These are phyloP conservation scores for Myotisia sp. DNA, from an alignment of 2,329 filamentous ascomycete genomes.

Conservation along the genomic window DNA sequence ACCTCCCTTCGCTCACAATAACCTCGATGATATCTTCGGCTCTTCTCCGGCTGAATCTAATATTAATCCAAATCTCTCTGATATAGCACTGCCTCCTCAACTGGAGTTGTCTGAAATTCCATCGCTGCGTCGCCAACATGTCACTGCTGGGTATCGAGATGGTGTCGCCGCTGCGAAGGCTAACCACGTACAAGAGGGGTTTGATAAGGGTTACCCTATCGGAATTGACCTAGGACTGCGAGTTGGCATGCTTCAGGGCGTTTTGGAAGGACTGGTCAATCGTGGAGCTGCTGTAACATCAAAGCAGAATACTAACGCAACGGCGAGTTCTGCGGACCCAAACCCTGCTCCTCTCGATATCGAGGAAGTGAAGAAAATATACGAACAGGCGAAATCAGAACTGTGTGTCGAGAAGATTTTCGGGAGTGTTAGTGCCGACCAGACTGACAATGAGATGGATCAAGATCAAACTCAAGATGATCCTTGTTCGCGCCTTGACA, in stretches of 20 bases:
- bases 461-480: constrained; percentile 3
- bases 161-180: constrained; percentile 66
- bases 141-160: constrained; percentile 80
- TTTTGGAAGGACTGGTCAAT: constrained; percentile 54
- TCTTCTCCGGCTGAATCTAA: constrained; percentile 23
- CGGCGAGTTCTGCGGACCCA: no score
- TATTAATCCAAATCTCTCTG: not conserved
- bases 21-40: constrained; percentile 31
- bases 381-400: constrained; percentile 11
- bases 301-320: no score
- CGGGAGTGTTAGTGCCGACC: constrained; percentile 4
- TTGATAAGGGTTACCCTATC: constrained; percentile 78
- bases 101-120: constrained; percentile 53
- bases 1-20: no score
- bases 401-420: constrained; percentile 11
- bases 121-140: constrained; percentile 60
- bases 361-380: constrained; percentile 20
- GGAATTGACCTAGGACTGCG: constrained; percentile 66
- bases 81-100: not conserved
- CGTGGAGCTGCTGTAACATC: no score
- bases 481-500: constrained; percentile 6
- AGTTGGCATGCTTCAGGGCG: constrained; percentile 60
- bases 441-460: not conserved
- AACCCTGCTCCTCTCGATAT: no score
- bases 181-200: constrained; percentile 65